Evolutionary conservation across 1,284 basidiomycete genomes (phyloP).

Genomic region (Rhodotorula sp.): DNA sequence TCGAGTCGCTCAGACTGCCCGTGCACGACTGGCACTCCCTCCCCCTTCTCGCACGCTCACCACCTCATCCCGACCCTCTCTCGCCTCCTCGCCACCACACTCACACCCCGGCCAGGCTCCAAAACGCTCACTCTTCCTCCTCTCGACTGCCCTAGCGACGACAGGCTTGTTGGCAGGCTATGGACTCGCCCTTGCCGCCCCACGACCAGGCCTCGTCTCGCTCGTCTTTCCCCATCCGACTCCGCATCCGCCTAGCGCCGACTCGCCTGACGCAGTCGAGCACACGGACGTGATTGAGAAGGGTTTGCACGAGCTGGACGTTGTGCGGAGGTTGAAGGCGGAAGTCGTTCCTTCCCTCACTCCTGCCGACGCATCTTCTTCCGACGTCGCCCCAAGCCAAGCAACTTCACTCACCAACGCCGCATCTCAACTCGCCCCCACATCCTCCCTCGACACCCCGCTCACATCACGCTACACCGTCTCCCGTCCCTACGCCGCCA

Average conservation of each 20-base stretch:
- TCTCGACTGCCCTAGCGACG: conserved; percentile 18
- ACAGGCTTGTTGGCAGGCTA: conserved; percentile 24
- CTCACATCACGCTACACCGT: conserved; percentile 17
- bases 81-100: not conserved
- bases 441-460: conserved; percentile 3
- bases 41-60: not conserved
- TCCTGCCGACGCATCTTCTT: not conserved
- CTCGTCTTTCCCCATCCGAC: conserved; percentile 68
- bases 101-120: not conserved
- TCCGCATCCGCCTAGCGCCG: conserved; percentile 63
- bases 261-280: conserved; percentile 62
- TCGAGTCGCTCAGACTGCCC: not conserved
- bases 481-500: conserved; percentile 39
- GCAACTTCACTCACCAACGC: not conserved
- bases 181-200: conserved; percentile 20
- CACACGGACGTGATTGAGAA: conserved; percentile 65
- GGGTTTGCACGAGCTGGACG: conserved; percentile 63
- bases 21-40: not conserved
- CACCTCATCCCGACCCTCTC: not conserved
- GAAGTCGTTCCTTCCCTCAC: conserved; percentile 25
- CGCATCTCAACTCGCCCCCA: not conserved
- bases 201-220: conserved; percentile 25
- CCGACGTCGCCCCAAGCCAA: not conserved
- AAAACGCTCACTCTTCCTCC: conserved; percentile 10
- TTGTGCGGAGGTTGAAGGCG: conserved; percentile 57